Conservation (phyloP, 148 eudicot species). For the Rhododendron henanense region DNA sequence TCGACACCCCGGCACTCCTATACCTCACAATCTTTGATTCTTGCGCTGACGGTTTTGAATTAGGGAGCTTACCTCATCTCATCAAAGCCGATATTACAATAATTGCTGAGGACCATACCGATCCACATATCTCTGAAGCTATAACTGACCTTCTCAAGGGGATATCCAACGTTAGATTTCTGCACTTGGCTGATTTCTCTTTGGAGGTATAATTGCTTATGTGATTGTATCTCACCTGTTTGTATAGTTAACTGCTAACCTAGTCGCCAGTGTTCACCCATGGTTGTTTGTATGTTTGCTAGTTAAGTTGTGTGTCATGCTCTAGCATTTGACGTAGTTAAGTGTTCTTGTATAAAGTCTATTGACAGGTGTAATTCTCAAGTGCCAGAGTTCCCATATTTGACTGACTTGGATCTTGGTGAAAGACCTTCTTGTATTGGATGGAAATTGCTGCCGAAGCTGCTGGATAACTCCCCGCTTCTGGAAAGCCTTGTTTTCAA, state of each 20-base stretch:
- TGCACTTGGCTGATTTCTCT: not conserved
- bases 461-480: too few species aligned
- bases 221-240: not conserved
- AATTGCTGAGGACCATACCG: too few species aligned
- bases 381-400: not conserved
- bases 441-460: not conserved
- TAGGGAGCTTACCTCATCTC: conserved; percentile 7
- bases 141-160: conserved; percentile 8
- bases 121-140: not conserved
- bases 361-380: not conserved
- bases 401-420: not conserved
- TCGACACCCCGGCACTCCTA: not conserved
- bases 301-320: not conserved
- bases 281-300: not conserved
- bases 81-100: conserved; percentile 1
- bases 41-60: not conserved
- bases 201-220: not conserved
- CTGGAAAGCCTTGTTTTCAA: too few species aligned
- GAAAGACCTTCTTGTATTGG: not conserved
- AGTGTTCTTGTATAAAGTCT: not conserved
- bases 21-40: not conserved
- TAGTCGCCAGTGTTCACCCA: not conserved
- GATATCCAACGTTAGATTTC: conserved; percentile 15
- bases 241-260: not conserved
- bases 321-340: not conserved